Evolutionary conservation across 2,329 filamentous ascomycete genomes (phyloP).

Genomic region (Metarhizium brunneum): DNA sequence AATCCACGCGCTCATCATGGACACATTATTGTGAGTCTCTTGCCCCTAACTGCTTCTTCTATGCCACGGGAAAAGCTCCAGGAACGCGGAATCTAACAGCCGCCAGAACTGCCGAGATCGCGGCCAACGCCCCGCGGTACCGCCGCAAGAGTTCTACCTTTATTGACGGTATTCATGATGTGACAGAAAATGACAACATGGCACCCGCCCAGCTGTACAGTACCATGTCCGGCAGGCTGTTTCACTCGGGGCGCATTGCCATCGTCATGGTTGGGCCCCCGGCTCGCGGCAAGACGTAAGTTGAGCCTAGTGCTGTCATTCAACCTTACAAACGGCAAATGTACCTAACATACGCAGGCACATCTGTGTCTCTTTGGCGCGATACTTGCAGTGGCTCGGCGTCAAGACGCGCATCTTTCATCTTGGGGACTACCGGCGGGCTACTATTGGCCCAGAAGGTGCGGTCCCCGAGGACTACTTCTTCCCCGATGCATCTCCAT

Average conservation of each 20-base stretch:
- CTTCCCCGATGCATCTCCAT: constrained; percentile 85
- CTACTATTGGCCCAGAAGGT: constrained; percentile 73
- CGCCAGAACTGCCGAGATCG: constrained; percentile 76
- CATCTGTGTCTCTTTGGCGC: constrained; percentile 88
- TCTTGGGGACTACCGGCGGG: constrained; percentile 89
- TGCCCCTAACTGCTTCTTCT: too few relatives aligned
- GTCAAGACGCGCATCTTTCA: constrained; percentile 98
- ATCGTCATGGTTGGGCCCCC: constrained; percentile 95
- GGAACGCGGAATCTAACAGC: not conserved
- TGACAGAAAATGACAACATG: constrained; percentile 70
- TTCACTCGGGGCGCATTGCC: constrained; percentile 93
- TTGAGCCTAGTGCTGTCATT: constrained; percentile 9
- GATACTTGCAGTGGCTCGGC: constrained; percentile 92
- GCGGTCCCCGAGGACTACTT: constrained; percentile 96
- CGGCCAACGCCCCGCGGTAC: constrained; percentile 82
- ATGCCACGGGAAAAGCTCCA: not conserved
- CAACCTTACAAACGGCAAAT: constrained; percentile 1
- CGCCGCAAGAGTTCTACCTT: constrained; percentile 91
- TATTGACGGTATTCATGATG: constrained; percentile 93
- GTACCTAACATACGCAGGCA: constrained; percentile 45
- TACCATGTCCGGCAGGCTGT: constrained; percentile 92
- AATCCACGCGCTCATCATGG: constrained; percentile 31
- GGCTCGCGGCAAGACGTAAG: constrained; percentile 87
- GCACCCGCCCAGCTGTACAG: constrained; percentile 96
- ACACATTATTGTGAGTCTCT: constrained; percentile 50